Evolutionary conservation across 768 basidiomycete species (phyloP).

Genomic region (Psilocybe cubensis): DNA sequence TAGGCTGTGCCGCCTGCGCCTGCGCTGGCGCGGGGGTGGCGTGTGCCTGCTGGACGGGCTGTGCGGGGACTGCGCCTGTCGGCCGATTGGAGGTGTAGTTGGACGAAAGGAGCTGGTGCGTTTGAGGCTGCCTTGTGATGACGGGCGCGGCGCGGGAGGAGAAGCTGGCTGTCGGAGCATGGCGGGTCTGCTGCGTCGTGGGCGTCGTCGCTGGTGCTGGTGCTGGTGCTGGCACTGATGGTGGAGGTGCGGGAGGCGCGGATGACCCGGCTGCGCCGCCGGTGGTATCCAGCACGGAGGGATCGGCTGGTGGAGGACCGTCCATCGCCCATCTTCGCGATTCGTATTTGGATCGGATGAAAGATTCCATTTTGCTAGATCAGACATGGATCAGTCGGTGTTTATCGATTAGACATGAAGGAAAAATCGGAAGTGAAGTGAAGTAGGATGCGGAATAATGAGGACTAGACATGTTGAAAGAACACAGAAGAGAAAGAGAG

Average conservation of each 20-base stretch:
- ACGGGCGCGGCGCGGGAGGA: constrained; percentile 28
- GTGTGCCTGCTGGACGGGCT: constrained; percentile 21
- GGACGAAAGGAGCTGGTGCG: constrained; percentile 59
- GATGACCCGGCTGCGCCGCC: constrained; percentile 30
- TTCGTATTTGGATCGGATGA: constrained; percentile 97
- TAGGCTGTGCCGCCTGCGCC: constrained; percentile 19
- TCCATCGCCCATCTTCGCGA: constrained; percentile 90
- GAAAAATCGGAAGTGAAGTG: too few species aligned
- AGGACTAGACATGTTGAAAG: neutral
- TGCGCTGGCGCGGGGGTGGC: constrained; percentile 25
- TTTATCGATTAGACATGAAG: too few species aligned
- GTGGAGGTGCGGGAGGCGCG: constrained; percentile 28
- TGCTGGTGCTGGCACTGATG: constrained; percentile 27
- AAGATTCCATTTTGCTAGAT: constrained; percentile 95
- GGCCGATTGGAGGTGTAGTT: constrained; percentile 31
- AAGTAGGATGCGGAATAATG: too few species aligned
- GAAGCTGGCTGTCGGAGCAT: constrained; percentile 29
- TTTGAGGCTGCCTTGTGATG: constrained; percentile 49
- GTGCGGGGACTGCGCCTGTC: constrained; percentile 27
- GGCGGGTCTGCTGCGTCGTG: constrained; percentile 30
- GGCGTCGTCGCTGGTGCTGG: constrained; percentile 22
- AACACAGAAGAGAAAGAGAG: neutral
- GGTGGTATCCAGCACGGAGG: constrained; percentile 68
- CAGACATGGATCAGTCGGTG: neutral
- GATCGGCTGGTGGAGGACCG: constrained; percentile 84